Percentiles rank a stretch among this genome's conserved stretches.
These are phyloP conservation scores for Themeda triandra DNA, from an alignment of 176 grass and related monocot genomes.

Conservation along the genomic window DNA sequence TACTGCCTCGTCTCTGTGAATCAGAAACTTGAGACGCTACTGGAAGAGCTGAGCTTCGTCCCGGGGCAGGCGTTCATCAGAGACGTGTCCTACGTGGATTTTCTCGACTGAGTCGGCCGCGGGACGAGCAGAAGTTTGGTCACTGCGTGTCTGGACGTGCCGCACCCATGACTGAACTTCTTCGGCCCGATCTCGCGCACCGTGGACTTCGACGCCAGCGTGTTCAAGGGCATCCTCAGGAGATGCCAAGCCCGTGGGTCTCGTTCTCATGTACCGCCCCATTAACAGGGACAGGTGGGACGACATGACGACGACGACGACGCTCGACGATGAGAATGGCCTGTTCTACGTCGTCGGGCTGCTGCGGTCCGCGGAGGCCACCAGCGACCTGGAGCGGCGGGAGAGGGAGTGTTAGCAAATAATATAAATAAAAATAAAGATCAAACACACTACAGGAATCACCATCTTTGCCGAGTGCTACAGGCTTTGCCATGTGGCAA, in stretches of 20 bases:
- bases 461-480: too few species aligned
- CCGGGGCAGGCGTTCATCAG: background rate
- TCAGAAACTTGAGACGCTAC: background rate
- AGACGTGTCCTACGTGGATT: background rate
- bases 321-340: background rate
- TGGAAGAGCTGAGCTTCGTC: background rate
- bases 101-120: slow-evolving; percentile 5
- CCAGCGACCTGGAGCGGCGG: slow-evolving; percentile 15
- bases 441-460: too few species aligned
- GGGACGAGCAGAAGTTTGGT: slow-evolving; percentile 17
- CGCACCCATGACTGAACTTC: slow-evolving; percentile 17
- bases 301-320: background rate
- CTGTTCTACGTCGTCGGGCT: slow-evolving; percentile 32
- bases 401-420: too few species aligned
- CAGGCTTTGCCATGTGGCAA: too few species aligned
- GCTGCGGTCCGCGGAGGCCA: slow-evolving; percentile 26
- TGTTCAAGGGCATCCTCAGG: slow-evolving; percentile 16
- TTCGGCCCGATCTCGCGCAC: background rate
- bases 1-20: background rate
- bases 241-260: background rate
- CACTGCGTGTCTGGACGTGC: slow-evolving; percentile 20
- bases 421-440: too few species aligned
- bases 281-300: slow-evolving; percentile 5
- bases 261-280: slow-evolving; percentile 23
- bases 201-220: slow-evolving; percentile 21